Percentiles rank a stretch among this genome's conserved stretches.
These are phyloP conservation scores for Periconia sp. DNA, from an alignment of 2,329 filamentous ascomycete genomes.

Conservation along the genomic window DNA sequence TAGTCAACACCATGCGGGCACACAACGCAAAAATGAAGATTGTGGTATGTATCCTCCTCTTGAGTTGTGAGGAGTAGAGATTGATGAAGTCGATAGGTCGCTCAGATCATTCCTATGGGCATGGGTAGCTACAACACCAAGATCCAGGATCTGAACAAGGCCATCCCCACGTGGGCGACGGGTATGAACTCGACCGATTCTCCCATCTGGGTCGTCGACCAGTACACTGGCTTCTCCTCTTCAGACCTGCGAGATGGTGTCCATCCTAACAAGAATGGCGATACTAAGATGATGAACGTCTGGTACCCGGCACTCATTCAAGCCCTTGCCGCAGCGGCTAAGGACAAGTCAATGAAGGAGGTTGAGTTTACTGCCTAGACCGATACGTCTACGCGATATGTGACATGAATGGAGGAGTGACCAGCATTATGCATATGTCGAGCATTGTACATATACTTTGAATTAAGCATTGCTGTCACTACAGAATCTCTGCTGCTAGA, in stretches of 20 bases:
- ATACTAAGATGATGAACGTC: slow-evolving; percentile 49
- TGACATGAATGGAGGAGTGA: too few relatives aligned
- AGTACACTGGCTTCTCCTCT: slow-evolving; percentile 48
- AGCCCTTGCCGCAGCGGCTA: slow-evolving; percentile 29
- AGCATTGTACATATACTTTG: too few relatives aligned
- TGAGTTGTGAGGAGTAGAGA: not conserved
- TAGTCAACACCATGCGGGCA: slow-evolving; percentile 47
- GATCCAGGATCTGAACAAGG: slow-evolving; percentile 48
- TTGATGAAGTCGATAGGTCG: slow-evolving; percentile 37
- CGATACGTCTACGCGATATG: too few relatives aligned
- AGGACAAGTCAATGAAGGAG: slow-evolving; percentile 18
- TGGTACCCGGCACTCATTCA: slow-evolving; percentile 37
- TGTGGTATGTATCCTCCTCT: slow-evolving; percentile 39
- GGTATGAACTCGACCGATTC: slow-evolving; percentile 47
- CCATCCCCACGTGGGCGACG: slow-evolving; percentile 48
- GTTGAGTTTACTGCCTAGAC: slow-evolving; percentile 20
- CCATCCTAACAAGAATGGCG: slow-evolving; percentile 49
- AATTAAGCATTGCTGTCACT: too few relatives aligned
- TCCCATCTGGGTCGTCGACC: slow-evolving; percentile 52
- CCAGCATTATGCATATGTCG: too few relatives aligned
- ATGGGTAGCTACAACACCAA: slow-evolving; percentile 42
- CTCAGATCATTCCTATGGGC: slow-evolving; percentile 49
- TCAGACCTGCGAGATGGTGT: slow-evolving; percentile 48
- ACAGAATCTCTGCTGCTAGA: too few relatives aligned
- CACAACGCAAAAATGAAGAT: slow-evolving; percentile 53